Percentiles rank a stretch among this genome's conserved stretches.
phyloP scores from a whole-genome alignment of 768 basidiomycete genomes.

The Pleurotus tuoliensis region DNA sequence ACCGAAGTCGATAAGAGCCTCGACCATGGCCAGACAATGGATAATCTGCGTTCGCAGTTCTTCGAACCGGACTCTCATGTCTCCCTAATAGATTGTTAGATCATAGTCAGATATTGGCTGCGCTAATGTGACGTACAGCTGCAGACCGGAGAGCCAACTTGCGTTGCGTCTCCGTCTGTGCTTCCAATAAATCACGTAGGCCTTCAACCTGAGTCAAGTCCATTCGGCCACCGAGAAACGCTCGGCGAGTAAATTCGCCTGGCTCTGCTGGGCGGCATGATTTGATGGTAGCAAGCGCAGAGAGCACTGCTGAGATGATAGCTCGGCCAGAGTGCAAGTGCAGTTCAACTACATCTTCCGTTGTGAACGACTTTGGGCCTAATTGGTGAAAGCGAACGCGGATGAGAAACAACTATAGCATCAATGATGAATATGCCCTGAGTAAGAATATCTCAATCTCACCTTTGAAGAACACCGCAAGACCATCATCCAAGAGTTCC shows the following conservation, averaged over 20 bases:
- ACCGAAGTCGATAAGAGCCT: slow-evolving; percentile 91
- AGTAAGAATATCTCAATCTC: slow-evolving; percentile 12
- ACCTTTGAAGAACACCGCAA: slow-evolving; percentile 84
- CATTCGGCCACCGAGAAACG: slow-evolving; percentile 74
- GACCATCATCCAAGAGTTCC: slow-evolving; percentile 71
- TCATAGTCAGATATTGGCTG: background rate
- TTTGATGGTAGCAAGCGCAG: slow-evolving; percentile 56
- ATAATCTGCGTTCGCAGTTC: slow-evolving; percentile 63
- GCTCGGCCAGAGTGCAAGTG: slow-evolving; percentile 88
- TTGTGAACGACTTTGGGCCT: slow-evolving; percentile 83
- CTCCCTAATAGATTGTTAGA: slow-evolving; percentile 45
- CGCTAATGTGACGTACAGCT: slow-evolving; percentile 43
- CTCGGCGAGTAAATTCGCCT: slow-evolving; percentile 87
- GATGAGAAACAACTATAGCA: background rate
- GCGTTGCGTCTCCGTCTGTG: slow-evolving; percentile 82
- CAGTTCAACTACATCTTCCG: slow-evolving; percentile 77
- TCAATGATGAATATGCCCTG: background rate
- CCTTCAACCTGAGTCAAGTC: slow-evolving; percentile 91
- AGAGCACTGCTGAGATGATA: slow-evolving; percentile 66
- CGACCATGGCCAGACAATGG: slow-evolving; percentile 70
- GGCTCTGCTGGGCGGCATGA: slow-evolving; percentile 75
- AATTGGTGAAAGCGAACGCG: slow-evolving; percentile 4
- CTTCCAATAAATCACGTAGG: slow-evolving; percentile 80
- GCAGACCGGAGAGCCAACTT: slow-evolving; percentile 66
- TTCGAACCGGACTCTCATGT: slow-evolving; percentile 55